Evolutionary conservation across 2,329 filamentous ascomycete species (phyloP).

Genomic region (Mycogone perniciosa): DNA sequence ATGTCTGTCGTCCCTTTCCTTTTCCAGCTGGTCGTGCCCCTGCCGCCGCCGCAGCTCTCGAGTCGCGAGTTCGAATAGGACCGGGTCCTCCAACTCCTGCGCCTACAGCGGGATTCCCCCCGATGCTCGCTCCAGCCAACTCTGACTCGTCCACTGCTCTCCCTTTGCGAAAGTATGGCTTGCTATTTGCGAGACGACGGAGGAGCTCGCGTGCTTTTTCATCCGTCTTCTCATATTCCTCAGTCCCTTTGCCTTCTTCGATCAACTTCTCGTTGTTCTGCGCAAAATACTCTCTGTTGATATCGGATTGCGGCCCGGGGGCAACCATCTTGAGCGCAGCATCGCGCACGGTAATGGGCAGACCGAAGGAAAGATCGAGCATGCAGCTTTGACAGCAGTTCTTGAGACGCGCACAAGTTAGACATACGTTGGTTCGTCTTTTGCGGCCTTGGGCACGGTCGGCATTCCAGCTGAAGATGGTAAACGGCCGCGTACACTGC

Average conservation of each 20-base stretch:
- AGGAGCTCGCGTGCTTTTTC: conserved; percentile 91
- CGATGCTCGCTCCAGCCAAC: conserved; percentile 28
- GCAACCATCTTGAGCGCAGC: conserved; percentile 97
- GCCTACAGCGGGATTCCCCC: conserved; percentile 44
- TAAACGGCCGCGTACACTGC: conserved; percentile 86
- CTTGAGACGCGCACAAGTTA: conserved; percentile 94
- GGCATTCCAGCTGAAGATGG: conserved; percentile 89
- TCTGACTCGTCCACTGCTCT: conserved; percentile 59
- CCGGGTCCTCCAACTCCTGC: conserved; percentile 60
- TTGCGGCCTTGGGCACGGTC: conserved; percentile 82
- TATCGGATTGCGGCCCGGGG: conserved; percentile 81
- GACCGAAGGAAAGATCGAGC: conserved; percentile 91
- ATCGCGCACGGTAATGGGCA: conserved; percentile 91
- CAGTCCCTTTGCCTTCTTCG: conserved; percentile 79
- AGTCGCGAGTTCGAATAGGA: conserved; percentile 71
- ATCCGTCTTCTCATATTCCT: conserved; percentile 94
- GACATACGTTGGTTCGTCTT: conserved; percentile 89
- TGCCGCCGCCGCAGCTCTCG: conserved; percentile 43
- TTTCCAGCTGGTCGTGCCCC: conserved; percentile 42
- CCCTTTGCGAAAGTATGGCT: conserved; percentile 91
- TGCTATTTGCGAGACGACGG: conserved; percentile 77
- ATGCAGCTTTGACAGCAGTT: conserved; percentile 99
- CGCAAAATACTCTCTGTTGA: conserved; percentile 96
- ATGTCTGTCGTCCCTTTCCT: conserved; percentile 45
- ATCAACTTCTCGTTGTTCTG: conserved; percentile 96